These are phyloP conservation scores for Psilocybe azurescens DNA, from an alignment of 768 basidiomycete genomes.

Conservation along the genomic window DNA sequence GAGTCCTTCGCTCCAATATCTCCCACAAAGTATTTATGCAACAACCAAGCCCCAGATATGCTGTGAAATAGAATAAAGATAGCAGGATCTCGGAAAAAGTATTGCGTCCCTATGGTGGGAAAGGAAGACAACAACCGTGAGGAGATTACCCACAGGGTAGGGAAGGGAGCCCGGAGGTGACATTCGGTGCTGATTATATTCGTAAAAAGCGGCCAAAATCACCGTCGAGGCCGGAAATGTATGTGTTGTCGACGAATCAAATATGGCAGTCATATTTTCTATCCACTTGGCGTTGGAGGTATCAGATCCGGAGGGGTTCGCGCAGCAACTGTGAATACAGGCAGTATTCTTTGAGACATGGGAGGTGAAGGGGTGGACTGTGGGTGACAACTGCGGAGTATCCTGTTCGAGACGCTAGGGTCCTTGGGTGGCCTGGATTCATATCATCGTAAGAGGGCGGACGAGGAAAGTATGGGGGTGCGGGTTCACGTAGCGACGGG, in stretches of 20 bases:
- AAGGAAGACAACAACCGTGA: conserved; percentile 10
- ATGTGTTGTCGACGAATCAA: conserved; percentile 2
- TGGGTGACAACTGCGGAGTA: conserved; percentile 35
- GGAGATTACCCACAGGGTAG: not conserved
- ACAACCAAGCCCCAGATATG: conserved; percentile 14
- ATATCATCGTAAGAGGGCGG: conserved; percentile 47
- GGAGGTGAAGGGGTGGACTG: conserved; percentile 23
- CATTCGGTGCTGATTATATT: not conserved
- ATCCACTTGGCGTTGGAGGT: conserved; percentile 24
- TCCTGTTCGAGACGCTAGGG: conserved; percentile 23
- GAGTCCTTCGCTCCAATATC: conserved; percentile 8
- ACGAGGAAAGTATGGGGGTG: conserved; percentile 57
- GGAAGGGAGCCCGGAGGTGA: not conserved
- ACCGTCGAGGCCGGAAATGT: conserved; percentile 11
- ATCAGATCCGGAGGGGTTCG: conserved; percentile 15
- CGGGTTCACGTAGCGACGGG: conserved; percentile 44
- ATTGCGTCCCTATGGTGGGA: conserved; percentile 12
- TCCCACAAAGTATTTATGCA: conserved; percentile 14
- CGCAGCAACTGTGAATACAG: conserved; percentile 13
- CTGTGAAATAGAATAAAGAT: conserved; percentile 13
- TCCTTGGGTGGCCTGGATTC: conserved; percentile 3
- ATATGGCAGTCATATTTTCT: not conserved
- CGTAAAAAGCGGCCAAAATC: conserved; percentile 6
- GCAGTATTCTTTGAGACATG: conserved; percentile 17
- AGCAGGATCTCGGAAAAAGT: conserved; percentile 1